Percentiles rank a stretch among this genome's conserved stretches.
Conservation (phyloP, 306 rosid species). For the Sophora flavescens region DNA sequence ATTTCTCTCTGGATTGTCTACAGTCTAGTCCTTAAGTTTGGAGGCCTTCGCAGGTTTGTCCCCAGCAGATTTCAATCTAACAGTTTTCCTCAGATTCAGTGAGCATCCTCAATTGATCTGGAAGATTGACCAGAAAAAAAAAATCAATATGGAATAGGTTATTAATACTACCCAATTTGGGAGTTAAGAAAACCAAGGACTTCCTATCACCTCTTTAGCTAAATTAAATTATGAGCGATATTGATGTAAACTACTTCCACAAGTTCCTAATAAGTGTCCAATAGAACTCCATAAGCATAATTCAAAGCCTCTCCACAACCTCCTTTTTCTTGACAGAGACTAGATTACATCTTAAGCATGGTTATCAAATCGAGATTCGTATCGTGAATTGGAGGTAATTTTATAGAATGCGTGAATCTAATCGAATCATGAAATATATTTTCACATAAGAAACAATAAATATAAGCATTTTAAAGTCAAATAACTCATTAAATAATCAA, state of each 20-base stretch:
- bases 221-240: constrained; percentile 25
- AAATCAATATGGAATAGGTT: constrained; percentile 21
- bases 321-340: neutral
- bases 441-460: too few relatives aligned
- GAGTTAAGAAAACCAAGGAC: constrained; percentile 19
- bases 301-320: constrained; percentile 2
- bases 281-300: constrained; percentile 17
- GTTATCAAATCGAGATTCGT: too few relatives aligned
- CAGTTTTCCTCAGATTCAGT: constrained; percentile 69
- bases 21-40: constrained; percentile 48
- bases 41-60: constrained; percentile 53
- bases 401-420: too few relatives aligned
- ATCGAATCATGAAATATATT: too few relatives aligned
- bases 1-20: constrained; percentile 47
- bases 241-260: constrained; percentile 19
- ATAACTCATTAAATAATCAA: too few relatives aligned
- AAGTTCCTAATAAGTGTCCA: constrained; percentile 19
- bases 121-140: constrained; percentile 34
- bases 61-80: constrained; percentile 50
- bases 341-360: neutral
- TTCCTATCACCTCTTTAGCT: constrained; percentile 15
- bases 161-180: constrained; percentile 12
- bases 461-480: too few relatives aligned
- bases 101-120: constrained; percentile 78
- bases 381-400: too few relatives aligned